Percentiles rank a stretch among this genome's conserved stretches.
Conservation (phyloP, 2,329 filamentous ascomycete species). For the Ilyonectria robusta region DNA sequence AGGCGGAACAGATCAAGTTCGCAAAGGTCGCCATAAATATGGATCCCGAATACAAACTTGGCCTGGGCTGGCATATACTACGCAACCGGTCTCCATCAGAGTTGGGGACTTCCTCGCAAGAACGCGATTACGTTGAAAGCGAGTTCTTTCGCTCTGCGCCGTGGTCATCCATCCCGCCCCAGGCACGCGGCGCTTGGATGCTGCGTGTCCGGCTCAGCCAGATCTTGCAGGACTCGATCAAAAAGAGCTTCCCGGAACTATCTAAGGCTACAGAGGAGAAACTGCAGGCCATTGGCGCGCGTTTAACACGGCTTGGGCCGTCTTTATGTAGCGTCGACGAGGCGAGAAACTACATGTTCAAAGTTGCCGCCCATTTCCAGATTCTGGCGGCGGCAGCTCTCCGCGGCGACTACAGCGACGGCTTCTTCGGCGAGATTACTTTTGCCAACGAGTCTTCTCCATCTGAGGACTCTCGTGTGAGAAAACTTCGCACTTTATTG, state of each 20-base stretch:
- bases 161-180: conserved; percentile 9
- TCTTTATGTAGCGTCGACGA: conserved; percentile 10
- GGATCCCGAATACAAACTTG: conserved; percentile 8
- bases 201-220: conserved; percentile 7
- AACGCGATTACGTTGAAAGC: conserved; percentile 11
- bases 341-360: conserved; percentile 15
- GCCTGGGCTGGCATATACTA: conserved; percentile 17
- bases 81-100: conserved; percentile 14
- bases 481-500: conserved; percentile 10
- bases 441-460: conserved; percentile 1
- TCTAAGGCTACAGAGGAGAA: neutral
- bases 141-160: conserved; percentile 15
- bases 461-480: conserved; percentile 3
- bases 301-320: neutral
- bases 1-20: conserved; percentile 14
- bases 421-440: conserved; percentile 11
- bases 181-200: conserved; percentile 20
- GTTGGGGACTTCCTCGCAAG: neutral
- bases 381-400: conserved; percentile 3
- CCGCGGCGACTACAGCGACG: conserved; percentile 14
- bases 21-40: neutral
- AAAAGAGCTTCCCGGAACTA: conserved; percentile 12
- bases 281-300: neutral
- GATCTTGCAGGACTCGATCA: conserved; percentile 13
- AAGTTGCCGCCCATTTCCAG: conserved; percentile 9